Evolutionary conservation across 768 basidiomycete species (phyloP), one percentile per base, ranked within the genome.

Genomic region (Erythrobasidium yunnanense): DNA sequence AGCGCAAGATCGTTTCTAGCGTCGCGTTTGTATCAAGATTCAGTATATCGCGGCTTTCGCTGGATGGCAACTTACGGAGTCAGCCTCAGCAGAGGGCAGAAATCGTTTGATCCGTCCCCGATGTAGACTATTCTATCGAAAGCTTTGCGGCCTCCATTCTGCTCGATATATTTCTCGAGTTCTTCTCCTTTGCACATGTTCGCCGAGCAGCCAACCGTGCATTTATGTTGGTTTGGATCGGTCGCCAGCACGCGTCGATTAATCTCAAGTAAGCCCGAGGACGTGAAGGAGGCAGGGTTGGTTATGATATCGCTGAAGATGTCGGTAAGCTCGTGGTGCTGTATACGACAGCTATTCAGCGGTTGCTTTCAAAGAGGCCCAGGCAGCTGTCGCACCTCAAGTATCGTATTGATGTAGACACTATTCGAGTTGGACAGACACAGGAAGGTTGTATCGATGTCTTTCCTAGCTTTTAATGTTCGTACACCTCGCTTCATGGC

Each of bases 171-270:
- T 0, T 83, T 84, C 8, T 85, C 82, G n/a, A 99, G 81, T 74
- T 99, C 95, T 68, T 88, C 86, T n/a, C 93, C 90, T 80, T 99
- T 99, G 81, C 95, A 99, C 92, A 99, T 95, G 79, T 99, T 97
- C 15, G 85, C 83, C 65, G 85, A 85, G 79, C 95, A 99, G 4
- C 93, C 93, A 55, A 93, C 81, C 47, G 78, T 79, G 77, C 95
- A 99, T 5, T 73, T 74, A 75, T 97, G 95, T 66, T 90, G 90
- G 1, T 78, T 70, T 11, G 88, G 87, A 66, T 85, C 86, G 15
- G 47, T 25, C 3, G 62, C 57, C 20, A 30, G 27, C 46, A 96
- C 79, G 47, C 86, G 81, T 15, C 92, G 81, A 30, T 82, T 81
- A 51, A 99, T 77, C 65, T 85, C 83, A 60, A 97, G 83, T 4